Percentiles rank a stretch among this genome's conserved stretches.
Conservation (phyloP, 2,329 filamentous ascomycete species). For the Aspergillus novoparasiticus region DNA sequence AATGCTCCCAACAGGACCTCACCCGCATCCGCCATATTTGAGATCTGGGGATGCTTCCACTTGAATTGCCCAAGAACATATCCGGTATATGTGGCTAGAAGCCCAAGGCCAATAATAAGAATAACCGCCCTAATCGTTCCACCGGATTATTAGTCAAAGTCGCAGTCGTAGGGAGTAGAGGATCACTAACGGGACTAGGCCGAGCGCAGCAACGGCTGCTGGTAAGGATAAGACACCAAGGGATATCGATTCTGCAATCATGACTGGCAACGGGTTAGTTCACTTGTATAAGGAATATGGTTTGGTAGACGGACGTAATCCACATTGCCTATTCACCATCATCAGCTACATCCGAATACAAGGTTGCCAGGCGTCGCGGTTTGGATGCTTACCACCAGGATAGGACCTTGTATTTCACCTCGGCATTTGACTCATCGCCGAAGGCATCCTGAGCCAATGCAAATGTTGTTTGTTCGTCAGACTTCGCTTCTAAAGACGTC, state of each 20-base stretch:
- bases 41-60: constrained; percentile 58
- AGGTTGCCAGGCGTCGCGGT: no score
- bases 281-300: background rate
- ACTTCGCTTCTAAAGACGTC: background rate
- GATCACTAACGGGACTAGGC: background rate
- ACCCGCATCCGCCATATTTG: constrained; percentile 69
- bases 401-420: constrained; percentile 53
- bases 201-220: background rate
- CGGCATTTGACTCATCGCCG: constrained; percentile 33
- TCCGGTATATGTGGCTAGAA: constrained; percentile 61
- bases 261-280: background rate
- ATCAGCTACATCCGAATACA: constrained; percentile 35
- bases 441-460: constrained; percentile 29
- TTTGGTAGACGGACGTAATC: constrained; percentile 31
- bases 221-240: background rate
- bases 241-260: background rate
- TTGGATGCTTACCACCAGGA: constrained; percentile 36
- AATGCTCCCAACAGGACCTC: constrained; percentile 61
- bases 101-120: constrained; percentile 55
- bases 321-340: constrained; percentile 35
- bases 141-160: background rate
- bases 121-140: constrained; percentile 47
- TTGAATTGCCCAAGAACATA: constrained; percentile 63
- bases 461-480: background rate
- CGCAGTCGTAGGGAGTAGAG: background rate